Base-by-base conservation (phyloP, 2,329 filamentous ascomycete species). In the Sporothrix variecibatus region DNA sequence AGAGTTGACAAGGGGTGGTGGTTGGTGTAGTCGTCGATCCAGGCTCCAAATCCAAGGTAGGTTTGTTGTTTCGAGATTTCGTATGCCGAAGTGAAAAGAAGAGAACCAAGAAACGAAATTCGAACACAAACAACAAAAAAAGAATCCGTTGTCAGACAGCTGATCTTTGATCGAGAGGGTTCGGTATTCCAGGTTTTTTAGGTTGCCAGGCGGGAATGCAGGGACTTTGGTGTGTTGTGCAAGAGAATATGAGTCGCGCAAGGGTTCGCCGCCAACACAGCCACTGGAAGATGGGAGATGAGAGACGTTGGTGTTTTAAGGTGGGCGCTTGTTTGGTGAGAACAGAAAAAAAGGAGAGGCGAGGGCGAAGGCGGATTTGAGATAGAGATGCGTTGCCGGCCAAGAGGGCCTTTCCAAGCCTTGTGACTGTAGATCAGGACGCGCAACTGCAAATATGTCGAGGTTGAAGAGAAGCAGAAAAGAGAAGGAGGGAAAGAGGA, bases 381-480 rank as follows among this genome's bases (percentile, higher is more conserved):
- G 40, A 60, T 12, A 20, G n/a, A 53, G 5, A 53, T n/a, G 40
- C 26, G 15, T 40, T 62, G 40, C 56, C n/a, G 72, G 56, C 72
- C 72, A 71, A 26, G 58, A 74, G 72, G 72, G 67, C 68, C 58
- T 67, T 43, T 71, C 49, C 43, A 67, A 28, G 53, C 67, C n/a
- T 26, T 51, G 62, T 64, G 56, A 72, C 68, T 49, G 73, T 31
- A 58, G 53, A 73, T 70, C 56, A 70, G 40, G 49, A 34, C 26
- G 56, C 51, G 64, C 40, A 43, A 40, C 51, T 3, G 40, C 31
- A 11, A 51, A 34, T 65, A 15, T 23, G 58, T 46, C n/a, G 34
- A 49, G n/a, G 34, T n/a, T 43, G 40, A 65, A 31, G 9, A n/a
- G 17, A n/a, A 38, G 51, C 12, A 28, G 49, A 28, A 53, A 38